Percentiles rank a stretch among this genome's conserved stretches.
Conservation (phyloP, 2,329 filamentous ascomycete species). For the Monilinia laxa region DNA sequence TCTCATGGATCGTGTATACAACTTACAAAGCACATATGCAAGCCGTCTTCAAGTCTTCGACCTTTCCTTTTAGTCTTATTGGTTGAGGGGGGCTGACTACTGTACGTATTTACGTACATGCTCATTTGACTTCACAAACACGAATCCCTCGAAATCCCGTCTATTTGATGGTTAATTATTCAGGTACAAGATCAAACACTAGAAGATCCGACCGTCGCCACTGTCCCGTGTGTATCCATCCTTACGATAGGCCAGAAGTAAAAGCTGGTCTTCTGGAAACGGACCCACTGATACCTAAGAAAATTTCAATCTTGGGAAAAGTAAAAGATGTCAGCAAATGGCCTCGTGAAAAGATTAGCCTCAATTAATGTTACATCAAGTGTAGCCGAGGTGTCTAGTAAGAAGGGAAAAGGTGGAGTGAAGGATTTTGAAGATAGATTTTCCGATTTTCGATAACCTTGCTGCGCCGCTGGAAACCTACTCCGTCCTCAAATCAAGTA, state of each 20-base stretch:
- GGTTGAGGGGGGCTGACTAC: background rate
- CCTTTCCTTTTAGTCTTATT: background rate
- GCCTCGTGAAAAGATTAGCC: conserved; percentile 1
- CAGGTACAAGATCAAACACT: conserved; percentile 8
- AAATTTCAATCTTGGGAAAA: background rate
- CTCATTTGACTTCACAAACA: conserved; percentile 2
- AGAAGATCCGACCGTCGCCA: conserved; percentile 2
- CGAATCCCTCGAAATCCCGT: background rate
- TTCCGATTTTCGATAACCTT: background rate
- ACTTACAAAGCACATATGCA: background rate
- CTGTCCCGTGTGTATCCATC: conserved; percentile 1
- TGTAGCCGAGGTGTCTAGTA: background rate
- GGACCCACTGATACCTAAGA: background rate
- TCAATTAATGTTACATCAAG: background rate
- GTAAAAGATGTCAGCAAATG: background rate
- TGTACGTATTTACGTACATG: background rate
- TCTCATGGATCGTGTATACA: background rate
- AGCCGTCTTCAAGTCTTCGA: background rate
- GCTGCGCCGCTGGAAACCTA: background rate
- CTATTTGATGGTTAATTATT: conserved; percentile 5
- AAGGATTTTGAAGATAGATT: background rate
- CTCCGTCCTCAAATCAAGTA: background rate
- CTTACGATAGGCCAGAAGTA: background rate
- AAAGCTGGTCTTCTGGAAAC: background rate
- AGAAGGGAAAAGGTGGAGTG: background rate